A percentile compares a stretch with the other conserved stretches of the same genome.
Conservation (phyloP, 441 rosid species). For the Eruca vesicaria region DNA sequence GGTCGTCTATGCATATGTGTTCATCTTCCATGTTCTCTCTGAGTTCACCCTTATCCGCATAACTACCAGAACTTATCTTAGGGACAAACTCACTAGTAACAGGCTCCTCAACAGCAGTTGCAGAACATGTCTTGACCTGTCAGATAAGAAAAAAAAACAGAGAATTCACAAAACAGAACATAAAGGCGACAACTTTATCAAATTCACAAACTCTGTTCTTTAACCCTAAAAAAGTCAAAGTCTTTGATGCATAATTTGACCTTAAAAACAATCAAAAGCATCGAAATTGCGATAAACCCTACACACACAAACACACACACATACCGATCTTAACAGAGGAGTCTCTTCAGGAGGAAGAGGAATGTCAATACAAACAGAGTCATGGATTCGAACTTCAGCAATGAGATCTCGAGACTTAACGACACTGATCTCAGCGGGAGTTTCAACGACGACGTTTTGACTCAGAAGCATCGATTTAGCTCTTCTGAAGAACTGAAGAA, state of each 20-base stretch:
- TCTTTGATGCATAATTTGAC: neutral
- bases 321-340: slow-evolving; percentile 33
- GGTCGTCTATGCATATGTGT: slow-evolving; percentile 77
- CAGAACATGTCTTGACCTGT: slow-evolving; percentile 30
- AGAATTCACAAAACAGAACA: neutral
- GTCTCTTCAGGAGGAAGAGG: slow-evolving; percentile 20
- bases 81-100: slow-evolving; percentile 40
- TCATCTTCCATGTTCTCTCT: slow-evolving; percentile 88
- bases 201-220: neutral
- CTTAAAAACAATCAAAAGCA: neutral
- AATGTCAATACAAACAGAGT: slow-evolving; percentile 38
- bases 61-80: slow-evolving; percentile 76
- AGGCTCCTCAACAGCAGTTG: slow-evolving; percentile 13
- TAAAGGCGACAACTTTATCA: neutral
- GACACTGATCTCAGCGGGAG: slow-evolving; percentile 43
- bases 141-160: neutral
- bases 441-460: slow-evolving; percentile 50
- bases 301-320: too few species aligned
- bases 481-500: slow-evolving; percentile 10
- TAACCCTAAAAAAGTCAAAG: neutral
- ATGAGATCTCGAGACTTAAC: slow-evolving; percentile 45
- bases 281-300: neutral
- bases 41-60: slow-evolving; percentile 56
- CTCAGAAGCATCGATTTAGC: slow-evolving; percentile 40
- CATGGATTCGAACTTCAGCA: slow-evolving; percentile 45